A percentile compares a stretch with the other conserved stretches of the same genome.
phyloP scores from a whole-genome alignment of 257 asterid species.

The Ophiorrhiza pumila region DNA sequence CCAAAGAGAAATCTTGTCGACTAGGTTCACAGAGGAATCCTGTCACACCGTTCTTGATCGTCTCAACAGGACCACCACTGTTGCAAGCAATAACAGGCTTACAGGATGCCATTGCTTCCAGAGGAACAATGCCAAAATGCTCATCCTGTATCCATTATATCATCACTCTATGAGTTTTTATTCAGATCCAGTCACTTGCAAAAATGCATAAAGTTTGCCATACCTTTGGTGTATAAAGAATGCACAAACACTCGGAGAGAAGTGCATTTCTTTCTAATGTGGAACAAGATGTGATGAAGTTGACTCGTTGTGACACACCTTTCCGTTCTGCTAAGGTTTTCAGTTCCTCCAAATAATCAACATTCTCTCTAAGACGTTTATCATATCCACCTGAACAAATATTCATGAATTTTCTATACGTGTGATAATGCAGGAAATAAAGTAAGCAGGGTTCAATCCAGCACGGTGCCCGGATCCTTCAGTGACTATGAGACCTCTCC shows the following conservation, averaged over 20 bases:
- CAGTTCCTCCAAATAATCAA: constrained; percentile 78
- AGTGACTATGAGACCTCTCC: background rate
- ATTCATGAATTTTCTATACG: background rate
- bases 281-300: constrained; percentile 81
- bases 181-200: background rate
- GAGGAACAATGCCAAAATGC: constrained; percentile 95
- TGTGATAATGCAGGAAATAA: background rate
- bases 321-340: constrained; percentile 64
- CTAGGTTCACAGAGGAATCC: constrained; percentile 83
- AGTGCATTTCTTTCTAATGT: constrained; percentile 73
- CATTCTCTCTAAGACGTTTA: constrained; percentile 80
- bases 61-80: constrained; percentile 95
- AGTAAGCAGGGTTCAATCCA: background rate
- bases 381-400: constrained; percentile 76
- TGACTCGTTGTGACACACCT: constrained; percentile 59
- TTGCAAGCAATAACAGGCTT: constrained; percentile 94
- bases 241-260: constrained; percentile 73
- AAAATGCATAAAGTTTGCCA: constrained; percentile 2
- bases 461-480: too few relatives aligned
- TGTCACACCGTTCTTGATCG: constrained; percentile 59
- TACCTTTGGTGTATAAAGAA: constrained; percentile 88
- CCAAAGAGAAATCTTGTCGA: constrained; percentile 64
- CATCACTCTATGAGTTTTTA: background rate
- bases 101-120: constrained; percentile 96
- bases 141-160: constrained; percentile 50